Conservation (phyloP, 306 rosid genomes). For the Castanospermum australe region DNA sequence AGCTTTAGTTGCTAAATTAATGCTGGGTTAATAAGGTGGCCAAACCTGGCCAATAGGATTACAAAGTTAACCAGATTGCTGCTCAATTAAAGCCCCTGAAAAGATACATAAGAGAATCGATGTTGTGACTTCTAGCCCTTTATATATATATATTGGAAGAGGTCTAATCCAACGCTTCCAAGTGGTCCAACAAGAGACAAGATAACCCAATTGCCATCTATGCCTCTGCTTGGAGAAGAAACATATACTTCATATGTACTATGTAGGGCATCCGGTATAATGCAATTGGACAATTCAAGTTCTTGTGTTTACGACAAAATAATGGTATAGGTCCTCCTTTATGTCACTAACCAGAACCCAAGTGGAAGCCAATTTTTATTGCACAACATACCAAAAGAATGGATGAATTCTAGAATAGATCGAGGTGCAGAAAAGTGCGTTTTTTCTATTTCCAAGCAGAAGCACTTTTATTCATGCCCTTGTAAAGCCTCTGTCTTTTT, state of each 20-base stretch:
- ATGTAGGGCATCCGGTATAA: background rate
- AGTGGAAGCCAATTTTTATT: background rate
- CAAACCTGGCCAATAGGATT: constrained; percentile 4
- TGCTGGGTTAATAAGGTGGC: constrained; percentile 10
- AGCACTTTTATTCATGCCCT: background rate
- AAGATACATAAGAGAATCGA: background rate
- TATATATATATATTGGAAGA: background rate
- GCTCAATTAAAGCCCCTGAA: background rate
- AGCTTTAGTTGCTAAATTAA: background rate
- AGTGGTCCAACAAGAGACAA: background rate
- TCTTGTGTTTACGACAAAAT: constrained; percentile 8
- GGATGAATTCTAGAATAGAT: background rate
- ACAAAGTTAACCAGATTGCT: background rate
- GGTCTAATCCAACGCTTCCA: background rate
- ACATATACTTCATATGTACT: no score
- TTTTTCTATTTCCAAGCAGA: background rate
- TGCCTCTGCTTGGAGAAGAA: background rate
- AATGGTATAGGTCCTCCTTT: background rate
- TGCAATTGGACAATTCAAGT: constrained; percentile 4
- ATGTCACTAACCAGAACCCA: background rate
- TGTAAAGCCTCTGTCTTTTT: background rate
- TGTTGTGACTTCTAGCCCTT: background rate
- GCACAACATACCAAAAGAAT: background rate
- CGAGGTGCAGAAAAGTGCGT: background rate
- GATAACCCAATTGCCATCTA: background rate